phyloP scores from a whole-genome alignment of 2,329 filamentous ascomycete species.

The Penicillium sp. region DNA sequence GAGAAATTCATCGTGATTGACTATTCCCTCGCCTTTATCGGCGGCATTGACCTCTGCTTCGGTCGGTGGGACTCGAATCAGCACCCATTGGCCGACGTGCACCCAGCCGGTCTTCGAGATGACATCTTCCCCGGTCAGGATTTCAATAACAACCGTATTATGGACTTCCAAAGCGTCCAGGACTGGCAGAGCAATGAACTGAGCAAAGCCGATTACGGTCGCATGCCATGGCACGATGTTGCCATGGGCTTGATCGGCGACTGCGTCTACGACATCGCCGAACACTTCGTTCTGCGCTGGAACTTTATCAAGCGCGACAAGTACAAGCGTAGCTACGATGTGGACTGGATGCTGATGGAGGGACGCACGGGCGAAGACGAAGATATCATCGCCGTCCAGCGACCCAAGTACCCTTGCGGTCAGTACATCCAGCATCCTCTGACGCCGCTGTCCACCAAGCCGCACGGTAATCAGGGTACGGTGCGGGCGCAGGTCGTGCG shows the following conservation, averaged over 20 bases:
- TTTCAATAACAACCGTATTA: constrained; percentile 95
- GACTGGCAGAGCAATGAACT: constrained; percentile 95
- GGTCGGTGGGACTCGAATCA: constrained; percentile 90
- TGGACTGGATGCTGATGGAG: constrained; percentile 82
- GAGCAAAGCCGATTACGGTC: constrained; percentile 85
- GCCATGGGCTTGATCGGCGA: constrained; percentile 89
- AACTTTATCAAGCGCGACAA: constrained; percentile 98
- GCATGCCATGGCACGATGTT: constrained; percentile 99
- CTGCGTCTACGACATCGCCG: constrained; percentile 89
- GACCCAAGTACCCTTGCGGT: constrained; percentile 86
- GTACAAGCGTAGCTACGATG: constrained; percentile 84
- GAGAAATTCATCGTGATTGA: constrained; percentile 98
- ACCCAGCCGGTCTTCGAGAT: constrained; percentile 78
- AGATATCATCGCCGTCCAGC: constrained; percentile 83
- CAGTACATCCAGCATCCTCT: constrained; percentile 83
- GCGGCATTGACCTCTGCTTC: constrained; percentile 92
- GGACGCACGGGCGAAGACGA: constrained; percentile 78
- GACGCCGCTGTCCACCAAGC: constrained; percentile 69
- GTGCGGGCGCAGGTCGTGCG: constrained; percentile 84
- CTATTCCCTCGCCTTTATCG: constrained; percentile 88
- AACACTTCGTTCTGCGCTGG: constrained; percentile 94
- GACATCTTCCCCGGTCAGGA: constrained; percentile 96
- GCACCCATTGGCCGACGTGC: constrained; percentile 83
- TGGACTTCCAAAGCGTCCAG: constrained; percentile 90
- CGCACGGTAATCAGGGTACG: constrained; percentile 68